These are phyloP conservation scores for Xylaria arbuscula DNA, from an alignment of 2,329 filamentous ascomycete genomes.

Conservation along the genomic window DNA sequence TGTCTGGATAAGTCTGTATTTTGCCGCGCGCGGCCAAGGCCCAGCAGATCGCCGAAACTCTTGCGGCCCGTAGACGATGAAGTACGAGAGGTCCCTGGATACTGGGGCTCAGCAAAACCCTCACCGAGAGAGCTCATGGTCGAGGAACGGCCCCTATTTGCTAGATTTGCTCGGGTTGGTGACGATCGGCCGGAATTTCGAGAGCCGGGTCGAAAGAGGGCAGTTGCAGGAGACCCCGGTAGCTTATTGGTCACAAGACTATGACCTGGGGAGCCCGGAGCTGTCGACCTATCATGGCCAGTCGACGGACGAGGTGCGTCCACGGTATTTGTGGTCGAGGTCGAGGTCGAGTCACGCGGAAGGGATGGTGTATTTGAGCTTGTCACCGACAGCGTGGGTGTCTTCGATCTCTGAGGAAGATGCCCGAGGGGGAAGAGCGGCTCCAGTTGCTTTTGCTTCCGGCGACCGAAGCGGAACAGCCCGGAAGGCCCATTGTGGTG, in stretches of 20 bases:
- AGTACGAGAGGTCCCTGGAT: conserved; percentile 75
- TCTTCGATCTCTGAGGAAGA: conserved; percentile 77
- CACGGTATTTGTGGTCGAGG: conserved; percentile 44
- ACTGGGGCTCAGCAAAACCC: conserved; percentile 74
- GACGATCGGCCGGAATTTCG: conserved; percentile 74
- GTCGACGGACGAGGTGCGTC: conserved; percentile 45
- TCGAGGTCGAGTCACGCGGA: conserved; percentile 52
- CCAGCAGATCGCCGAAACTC: conserved; percentile 91
- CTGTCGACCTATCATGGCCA: conserved; percentile 50
- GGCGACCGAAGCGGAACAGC: conserved; percentile 83
- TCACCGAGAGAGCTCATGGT: conserved; percentile 87
- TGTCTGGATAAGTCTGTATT: conserved; percentile 80
- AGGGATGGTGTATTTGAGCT: conserved; percentile 59
- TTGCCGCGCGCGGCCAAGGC: conserved; percentile 80
- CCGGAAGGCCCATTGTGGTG: conserved; percentile 73
- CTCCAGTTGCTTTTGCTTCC: conserved; percentile 78
- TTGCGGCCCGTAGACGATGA: conserved; percentile 92
- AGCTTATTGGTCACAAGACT: conserved; percentile 48
- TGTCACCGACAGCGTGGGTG: conserved; percentile 49
- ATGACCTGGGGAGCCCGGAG: conserved; percentile 52
- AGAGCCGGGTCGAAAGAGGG: conserved; percentile 61
- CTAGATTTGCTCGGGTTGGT: conserved; percentile 68
- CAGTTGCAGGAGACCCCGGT: conserved; percentile 59
- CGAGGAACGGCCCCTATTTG: conserved; percentile 81
- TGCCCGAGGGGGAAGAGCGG: conserved; percentile 87